Percentiles rank a stretch among this genome's conserved stretches.
These are phyloP conservation scores for Fraxinus paxiana DNA, from an alignment of 305 asterid genomes.

Conservation along the genomic window DNA sequence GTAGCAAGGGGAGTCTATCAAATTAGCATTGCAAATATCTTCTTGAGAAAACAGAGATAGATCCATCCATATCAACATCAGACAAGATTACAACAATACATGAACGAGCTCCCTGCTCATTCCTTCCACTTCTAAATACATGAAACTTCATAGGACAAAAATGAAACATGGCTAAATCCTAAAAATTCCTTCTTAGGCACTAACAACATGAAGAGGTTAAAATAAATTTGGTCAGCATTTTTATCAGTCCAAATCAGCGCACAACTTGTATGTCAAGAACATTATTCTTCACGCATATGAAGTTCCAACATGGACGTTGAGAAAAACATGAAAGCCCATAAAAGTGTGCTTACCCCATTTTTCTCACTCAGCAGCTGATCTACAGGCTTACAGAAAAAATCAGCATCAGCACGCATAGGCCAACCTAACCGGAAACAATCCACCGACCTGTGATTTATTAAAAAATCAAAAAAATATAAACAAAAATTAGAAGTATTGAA, in stretches of 20 bases:
- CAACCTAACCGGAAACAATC: slow-evolving; percentile 98
- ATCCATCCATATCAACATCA: neutral
- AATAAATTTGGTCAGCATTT: neutral
- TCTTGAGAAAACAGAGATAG: neutral
- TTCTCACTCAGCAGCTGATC: slow-evolving; percentile 48
- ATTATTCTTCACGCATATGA: slow-evolving; percentile 5
- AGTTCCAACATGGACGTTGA: slow-evolving; percentile 5
- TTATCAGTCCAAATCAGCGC: neutral
- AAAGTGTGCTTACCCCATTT: slow-evolving; percentile 59
- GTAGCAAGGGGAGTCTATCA: too few relatives aligned
- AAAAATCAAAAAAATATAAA: slow-evolving; percentile 9
- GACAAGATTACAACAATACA: neutral
- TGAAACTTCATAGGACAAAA: neutral
- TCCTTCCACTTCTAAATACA: neutral
- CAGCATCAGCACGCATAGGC: slow-evolving; percentile 99
- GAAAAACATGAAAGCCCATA: slow-evolving; percentile 12
- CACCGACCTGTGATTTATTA: slow-evolving; percentile 58
- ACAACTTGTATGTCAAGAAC: slow-evolving; percentile 3
- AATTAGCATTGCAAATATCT: neutral
- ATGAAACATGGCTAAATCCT: neutral
- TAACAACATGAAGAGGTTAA: neutral
- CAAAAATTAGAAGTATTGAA: slow-evolving; percentile 6
- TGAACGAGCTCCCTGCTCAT: neutral
- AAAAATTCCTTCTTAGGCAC: neutral
- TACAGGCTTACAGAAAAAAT: slow-evolving; percentile 68